Evolutionary conservation across 805 yeast species (phyloP), one percentile per base, ranked within the genome.

Genomic region (Candida loeiensis): DNA sequence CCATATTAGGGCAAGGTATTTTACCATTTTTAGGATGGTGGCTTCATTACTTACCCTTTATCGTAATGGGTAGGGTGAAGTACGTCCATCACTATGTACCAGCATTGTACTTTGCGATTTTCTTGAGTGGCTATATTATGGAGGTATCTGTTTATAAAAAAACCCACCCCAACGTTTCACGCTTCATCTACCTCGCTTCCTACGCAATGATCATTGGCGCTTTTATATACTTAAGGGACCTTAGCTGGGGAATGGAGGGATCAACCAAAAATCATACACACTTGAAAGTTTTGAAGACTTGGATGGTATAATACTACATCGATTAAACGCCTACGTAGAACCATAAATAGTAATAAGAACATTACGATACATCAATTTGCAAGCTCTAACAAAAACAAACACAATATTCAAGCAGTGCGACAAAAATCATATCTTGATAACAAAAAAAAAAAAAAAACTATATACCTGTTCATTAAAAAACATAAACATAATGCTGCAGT

Each of bases 171-270:
- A 36, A 41, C 22, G 42, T 57, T 6, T 39, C 47, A 6, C n/a
- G 22, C 2, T 8, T 45, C 7, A 49, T 77, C 16, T 86, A 76
- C 59, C 36, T 58, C 8, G 46, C 59, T 2, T 59, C 77, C 30
- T 82, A 81, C 53, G 53, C 60, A 2, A 46, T 63, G 21, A 74
- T 88, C 36, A 60, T 78, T 30, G 83, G 76, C 31, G 62, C 73
- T 14, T 89, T 85, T 60, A 61, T 73, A 55, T 65, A 71, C 55
- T 80, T 79, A 55, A 69, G 80, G 37, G 88, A 86, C 44, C 66
- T 91, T 35, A 75, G 87, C 13, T 82, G 84, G 50, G 98, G 98
- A 39, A 85, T 91, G 95, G 54, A 50, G 31, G 69, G 66, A 0
- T 50, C 65, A 4, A 45, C 64, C 18, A 48, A 45, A 26, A 34